These are phyloP conservation scores for Arthromyces matolae DNA, from an alignment of 768 basidiomycete species.

Conservation along the genomic window DNA sequence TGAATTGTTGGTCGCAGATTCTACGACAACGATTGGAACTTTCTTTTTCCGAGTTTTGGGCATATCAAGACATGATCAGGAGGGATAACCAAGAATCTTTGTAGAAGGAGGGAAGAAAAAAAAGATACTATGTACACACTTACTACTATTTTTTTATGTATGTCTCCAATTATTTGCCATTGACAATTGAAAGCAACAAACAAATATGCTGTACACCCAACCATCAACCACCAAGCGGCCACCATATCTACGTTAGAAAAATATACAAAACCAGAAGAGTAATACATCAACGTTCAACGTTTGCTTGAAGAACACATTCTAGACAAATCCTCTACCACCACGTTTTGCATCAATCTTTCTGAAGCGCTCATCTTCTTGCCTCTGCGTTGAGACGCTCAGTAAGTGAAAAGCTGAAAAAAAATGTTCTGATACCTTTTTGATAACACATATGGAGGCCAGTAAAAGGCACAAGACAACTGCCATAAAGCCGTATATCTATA, in stretches of 20 bases:
- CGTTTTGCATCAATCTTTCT: constrained; percentile 87
- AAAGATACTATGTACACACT: too few species aligned
- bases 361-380: constrained; percentile 80
- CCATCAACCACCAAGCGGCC: too few species aligned
- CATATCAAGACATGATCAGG: constrained; percentile 23
- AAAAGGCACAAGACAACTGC: constrained; percentile 72
- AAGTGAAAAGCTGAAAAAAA: background rate
- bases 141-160: too few species aligned
- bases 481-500: constrained; percentile 80
- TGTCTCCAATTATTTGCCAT: too few species aligned
- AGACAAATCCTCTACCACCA: constrained; percentile 85
- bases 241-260: too few species aligned
- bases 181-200: too few species aligned
- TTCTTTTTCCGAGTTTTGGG: constrained; percentile 36
- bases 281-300: too few species aligned
- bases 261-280: too few species aligned
- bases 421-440: constrained; percentile 55
- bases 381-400: constrained; percentile 36
- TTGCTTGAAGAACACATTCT: constrained; percentile 26
- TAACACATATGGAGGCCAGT: constrained; percentile 80
- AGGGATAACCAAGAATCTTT: background rate
- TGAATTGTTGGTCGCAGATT: constrained; percentile 29
- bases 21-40: constrained; percentile 25
- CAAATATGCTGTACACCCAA: too few species aligned
- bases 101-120: background rate